phyloP scores from a whole-genome alignment of 129 eudicot species.

The Artemisia argyi region DNA sequence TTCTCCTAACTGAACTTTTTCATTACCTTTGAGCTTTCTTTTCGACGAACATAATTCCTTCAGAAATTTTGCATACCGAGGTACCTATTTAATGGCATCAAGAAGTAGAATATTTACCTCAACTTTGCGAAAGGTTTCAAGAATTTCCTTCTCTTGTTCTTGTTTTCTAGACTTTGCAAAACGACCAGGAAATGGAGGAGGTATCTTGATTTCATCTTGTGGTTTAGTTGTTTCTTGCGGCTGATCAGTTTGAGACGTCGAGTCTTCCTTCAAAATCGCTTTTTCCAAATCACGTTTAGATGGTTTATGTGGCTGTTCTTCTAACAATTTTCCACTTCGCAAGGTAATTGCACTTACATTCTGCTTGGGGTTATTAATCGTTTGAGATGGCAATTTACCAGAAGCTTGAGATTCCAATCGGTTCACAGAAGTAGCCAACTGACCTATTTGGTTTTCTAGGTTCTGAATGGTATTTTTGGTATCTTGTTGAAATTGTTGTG shows the following conservation, averaged over 20 bases:
- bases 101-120: slow-evolving; percentile 18
- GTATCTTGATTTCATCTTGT: not conserved
- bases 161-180: not conserved
- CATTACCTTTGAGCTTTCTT: slow-evolving; percentile 11
- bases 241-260: no score
- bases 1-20: not conserved
- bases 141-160: not conserved
- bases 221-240: no score
- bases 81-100: slow-evolving; percentile 8
- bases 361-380: not conserved
- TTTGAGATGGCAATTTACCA: no score
- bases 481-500: slow-evolving; percentile 7
- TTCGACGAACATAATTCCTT: slow-evolving; percentile 7
- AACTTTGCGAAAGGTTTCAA: not conserved
- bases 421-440: not conserved
- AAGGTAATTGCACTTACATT: not conserved
- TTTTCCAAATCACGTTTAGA: no score
- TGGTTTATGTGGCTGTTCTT: no score
- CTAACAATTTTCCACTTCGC: no score
- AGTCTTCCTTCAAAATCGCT: no score
- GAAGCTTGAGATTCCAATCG: slow-evolving; percentile 4
- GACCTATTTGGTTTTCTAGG: not conserved
- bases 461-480: not conserved
- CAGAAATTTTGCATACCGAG: slow-evolving; percentile 15
- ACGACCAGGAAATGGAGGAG: not conserved